Conservation (phyloP, 192 early-diverging fungal genomes). For the Coemansia sp. region DNA sequence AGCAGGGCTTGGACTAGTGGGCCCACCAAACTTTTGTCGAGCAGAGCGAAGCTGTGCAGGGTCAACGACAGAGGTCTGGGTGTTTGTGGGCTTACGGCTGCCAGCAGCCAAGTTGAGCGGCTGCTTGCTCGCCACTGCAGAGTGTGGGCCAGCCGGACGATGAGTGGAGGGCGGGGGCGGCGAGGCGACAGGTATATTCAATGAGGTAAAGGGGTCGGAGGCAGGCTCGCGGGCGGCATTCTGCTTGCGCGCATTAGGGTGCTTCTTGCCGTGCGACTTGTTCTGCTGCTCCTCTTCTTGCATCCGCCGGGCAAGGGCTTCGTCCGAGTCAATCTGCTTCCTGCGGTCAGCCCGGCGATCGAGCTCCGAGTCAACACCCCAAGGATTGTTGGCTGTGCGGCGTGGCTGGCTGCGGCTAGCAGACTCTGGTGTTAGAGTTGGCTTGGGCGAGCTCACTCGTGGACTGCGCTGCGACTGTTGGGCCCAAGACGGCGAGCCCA, state of each 20-base stretch:
- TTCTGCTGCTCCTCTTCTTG: slow-evolving; percentile 68
- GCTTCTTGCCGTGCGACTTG: slow-evolving; percentile 8
- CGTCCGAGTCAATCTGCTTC: slow-evolving; percentile 74
- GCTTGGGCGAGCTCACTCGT: slow-evolving; percentile 17
- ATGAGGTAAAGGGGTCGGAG: slow-evolving; percentile 18
- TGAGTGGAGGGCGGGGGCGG: neutral
- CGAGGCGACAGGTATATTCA: slow-evolving; percentile 9
- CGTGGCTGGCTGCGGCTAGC: slow-evolving; percentile 9
- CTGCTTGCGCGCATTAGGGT: neutral
- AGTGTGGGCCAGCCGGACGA: neutral
- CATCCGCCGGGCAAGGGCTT: slow-evolving; percentile 74
- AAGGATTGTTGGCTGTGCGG: slow-evolving; percentile 40
- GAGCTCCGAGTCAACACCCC: slow-evolving; percentile 48
- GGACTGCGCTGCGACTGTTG: slow-evolving; percentile 18
- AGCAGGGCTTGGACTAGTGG: neutral
- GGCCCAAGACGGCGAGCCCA: slow-evolving; percentile 2
- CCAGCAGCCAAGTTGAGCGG: slow-evolving; percentile 38
- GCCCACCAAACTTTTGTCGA: slow-evolving; percentile 34
- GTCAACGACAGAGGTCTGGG: slow-evolving; percentile 34
- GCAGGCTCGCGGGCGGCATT: neutral
- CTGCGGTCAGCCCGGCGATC: slow-evolving; percentile 40
- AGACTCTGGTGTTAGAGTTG: slow-evolving; percentile 42
- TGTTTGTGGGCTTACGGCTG: slow-evolving; percentile 28
- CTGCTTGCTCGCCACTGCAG: slow-evolving; percentile 12
- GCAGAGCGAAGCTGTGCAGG: slow-evolving; percentile 49